Conservation (phyloP, 805 yeast genomes). For the Teunomyces kruisii region DNA sequence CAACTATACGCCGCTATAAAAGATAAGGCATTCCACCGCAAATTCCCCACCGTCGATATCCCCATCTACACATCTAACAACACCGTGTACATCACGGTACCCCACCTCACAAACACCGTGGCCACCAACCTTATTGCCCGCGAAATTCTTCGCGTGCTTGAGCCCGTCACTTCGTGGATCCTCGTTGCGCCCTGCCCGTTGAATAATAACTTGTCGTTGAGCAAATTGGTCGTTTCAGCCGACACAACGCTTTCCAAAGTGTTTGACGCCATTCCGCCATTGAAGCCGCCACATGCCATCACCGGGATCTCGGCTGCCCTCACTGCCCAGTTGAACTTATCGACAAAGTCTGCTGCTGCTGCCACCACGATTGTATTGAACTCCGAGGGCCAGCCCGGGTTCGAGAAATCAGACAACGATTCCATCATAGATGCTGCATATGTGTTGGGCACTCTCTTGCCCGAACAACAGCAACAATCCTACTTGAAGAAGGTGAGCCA, state of each 20-base stretch:
- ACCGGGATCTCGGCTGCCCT: constrained; percentile 58
- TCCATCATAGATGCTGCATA: constrained; percentile 34
- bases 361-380: constrained; percentile 36
- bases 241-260: constrained; percentile 5
- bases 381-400: constrained; percentile 64
- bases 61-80: constrained; percentile 19
- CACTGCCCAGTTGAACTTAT: constrained; percentile 21
- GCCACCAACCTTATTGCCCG: constrained; percentile 30
- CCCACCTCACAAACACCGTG: constrained; percentile 38
- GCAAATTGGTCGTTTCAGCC: constrained; percentile 18
- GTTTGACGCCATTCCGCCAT: constrained; percentile 18
- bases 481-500: constrained; percentile 17
- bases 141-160: constrained; percentile 9
- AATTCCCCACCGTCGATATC: constrained; percentile 20
- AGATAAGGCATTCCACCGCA: constrained; percentile 18
- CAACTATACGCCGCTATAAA: constrained; percentile 44
- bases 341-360: not conserved
- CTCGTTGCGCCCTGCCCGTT: constrained; percentile 37
- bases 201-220: constrained; percentile 28
- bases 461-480: constrained; percentile 1
- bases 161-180: constrained; percentile 23
- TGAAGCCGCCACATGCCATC: constrained; percentile 61
- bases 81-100: constrained; percentile 21
- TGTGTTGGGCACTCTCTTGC: constrained; percentile 8
- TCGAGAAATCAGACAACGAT: constrained; percentile 51